Conservation (phyloP, 2,329 filamentous ascomycete species). For the Neocucurbitaria cava region DNA sequence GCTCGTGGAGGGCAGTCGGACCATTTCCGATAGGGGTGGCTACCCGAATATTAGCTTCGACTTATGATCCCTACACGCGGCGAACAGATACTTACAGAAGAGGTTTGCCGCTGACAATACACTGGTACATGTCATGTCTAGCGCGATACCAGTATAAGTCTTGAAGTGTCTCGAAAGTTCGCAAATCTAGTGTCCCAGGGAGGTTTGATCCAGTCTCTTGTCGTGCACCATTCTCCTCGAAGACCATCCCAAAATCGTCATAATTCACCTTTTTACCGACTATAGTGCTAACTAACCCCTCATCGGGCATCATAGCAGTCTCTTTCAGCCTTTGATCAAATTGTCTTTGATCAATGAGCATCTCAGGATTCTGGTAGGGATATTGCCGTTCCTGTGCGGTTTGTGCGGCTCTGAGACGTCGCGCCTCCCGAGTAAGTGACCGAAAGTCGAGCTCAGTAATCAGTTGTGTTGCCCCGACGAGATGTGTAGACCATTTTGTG, state of each 20-base stretch:
- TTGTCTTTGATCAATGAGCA: slow-evolving; percentile 40
- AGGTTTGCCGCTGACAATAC: slow-evolving; percentile 82
- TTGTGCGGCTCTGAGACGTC: slow-evolving; percentile 66
- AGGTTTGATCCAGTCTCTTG: slow-evolving; percentile 46
- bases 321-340: slow-evolving; percentile 51
- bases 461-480: slow-evolving; percentile 82
- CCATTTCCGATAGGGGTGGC: slow-evolving; percentile 81
- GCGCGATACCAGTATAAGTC: slow-evolving; percentile 97
- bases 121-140: slow-evolving; percentile 93
- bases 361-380: slow-evolving; percentile 37
- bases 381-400: slow-evolving; percentile 49
- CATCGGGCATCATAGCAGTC: slow-evolving; percentile 52
- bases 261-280: slow-evolving; percentile 66
- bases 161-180: slow-evolving; percentile 78
- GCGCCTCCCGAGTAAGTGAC: slow-evolving; percentile 73
- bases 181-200: slow-evolving; percentile 64
- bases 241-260: slow-evolving; percentile 62
- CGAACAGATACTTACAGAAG: slow-evolving; percentile 71
- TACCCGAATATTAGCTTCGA: slow-evolving; percentile 49
- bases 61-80: background rate
- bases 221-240: slow-evolving; percentile 41
- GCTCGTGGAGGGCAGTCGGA: slow-evolving; percentile 87
- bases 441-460: slow-evolving; percentile 82
- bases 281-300: slow-evolving; percentile 64
- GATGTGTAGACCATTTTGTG: slow-evolving; percentile 92